These are phyloP conservation scores for Colletotrichum gigasporum DNA, from an alignment of 2,329 filamentous ascomycete species.

Conservation along the genomic window DNA sequence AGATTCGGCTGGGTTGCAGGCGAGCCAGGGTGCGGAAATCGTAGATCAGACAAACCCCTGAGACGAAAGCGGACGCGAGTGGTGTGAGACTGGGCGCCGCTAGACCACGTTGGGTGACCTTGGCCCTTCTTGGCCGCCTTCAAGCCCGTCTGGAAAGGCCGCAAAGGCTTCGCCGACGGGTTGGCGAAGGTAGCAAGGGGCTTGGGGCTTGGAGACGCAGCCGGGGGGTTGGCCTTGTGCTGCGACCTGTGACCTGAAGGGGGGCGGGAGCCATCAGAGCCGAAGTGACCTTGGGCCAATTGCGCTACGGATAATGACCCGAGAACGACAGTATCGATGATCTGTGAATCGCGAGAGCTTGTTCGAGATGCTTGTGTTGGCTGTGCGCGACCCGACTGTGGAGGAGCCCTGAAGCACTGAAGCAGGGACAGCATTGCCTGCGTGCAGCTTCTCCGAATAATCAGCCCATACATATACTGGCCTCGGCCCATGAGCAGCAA, in stretches of 20 bases:
- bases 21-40: conserved; percentile 2
- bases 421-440: conserved; percentile 7
- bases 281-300: conserved; percentile 8
- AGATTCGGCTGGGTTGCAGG: conserved; percentile 8
- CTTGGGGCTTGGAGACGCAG: neutral
- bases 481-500: neutral
- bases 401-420: neutral
- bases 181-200: too few species aligned
- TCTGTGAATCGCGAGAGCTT: conserved; percentile 7
- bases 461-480: neutral
- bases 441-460: neutral
- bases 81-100: neutral
- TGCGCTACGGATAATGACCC: neutral
- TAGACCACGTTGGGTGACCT: conserved; percentile 5
- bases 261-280: conserved; percentile 15
- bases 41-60: conserved; percentile 32
- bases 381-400: neutral
- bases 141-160: too few species aligned
- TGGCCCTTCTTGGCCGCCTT: neutral
- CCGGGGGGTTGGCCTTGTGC: neutral
- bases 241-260: conserved; percentile 4
- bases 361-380: conserved; percentile 4
- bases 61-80: conserved; percentile 22
- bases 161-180: neutral
- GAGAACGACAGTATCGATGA: conserved; percentile 1